Evolutionary conservation across 768 basidiomycete species (phyloP).

Genomic region (Mycena latifolia): DNA sequence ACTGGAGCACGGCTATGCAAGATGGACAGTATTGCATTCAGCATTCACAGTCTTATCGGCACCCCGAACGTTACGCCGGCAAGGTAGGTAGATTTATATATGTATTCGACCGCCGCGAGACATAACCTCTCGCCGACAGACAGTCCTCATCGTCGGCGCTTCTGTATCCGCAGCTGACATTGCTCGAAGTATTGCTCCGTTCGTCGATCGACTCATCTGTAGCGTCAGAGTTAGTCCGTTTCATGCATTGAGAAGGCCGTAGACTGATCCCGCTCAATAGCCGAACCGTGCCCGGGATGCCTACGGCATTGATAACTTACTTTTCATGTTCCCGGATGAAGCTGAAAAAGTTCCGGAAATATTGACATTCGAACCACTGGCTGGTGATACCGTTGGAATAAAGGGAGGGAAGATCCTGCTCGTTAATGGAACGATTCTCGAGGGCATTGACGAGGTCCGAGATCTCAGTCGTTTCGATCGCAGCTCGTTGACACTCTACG

Average conservation of each 20-base stretch:
- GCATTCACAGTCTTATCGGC: conserved; percentile 48
- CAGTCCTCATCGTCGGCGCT: conserved; percentile 35
- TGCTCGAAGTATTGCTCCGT: conserved; percentile 32
- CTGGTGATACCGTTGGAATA: too few species aligned
- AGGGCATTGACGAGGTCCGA: too few species aligned
- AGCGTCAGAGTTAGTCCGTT: conserved; percentile 35
- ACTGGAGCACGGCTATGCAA: too few species aligned
- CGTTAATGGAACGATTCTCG: too few species aligned
- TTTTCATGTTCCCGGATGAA: conserved; percentile 41
- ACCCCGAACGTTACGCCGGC: too few species aligned
- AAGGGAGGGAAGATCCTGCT: too few species aligned
- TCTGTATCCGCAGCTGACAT: conserved; percentile 37
- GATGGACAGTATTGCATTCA: conserved; percentile 35
- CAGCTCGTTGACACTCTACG: too few species aligned
- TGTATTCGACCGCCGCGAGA: too few species aligned
- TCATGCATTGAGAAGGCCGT: too few species aligned
- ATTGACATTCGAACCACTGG: too few species aligned
- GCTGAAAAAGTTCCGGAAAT: conserved; percentile 41
- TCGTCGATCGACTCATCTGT: conserved; percentile 27
- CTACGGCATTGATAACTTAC: conserved; percentile 23
- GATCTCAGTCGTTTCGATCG: too few species aligned
- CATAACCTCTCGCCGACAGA: neutral
- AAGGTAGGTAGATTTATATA: too few species aligned
- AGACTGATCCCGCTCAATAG: conserved; percentile 38
- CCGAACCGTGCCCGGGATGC: conserved; percentile 12